Base-by-base conservation (phyloP, 2,329 filamentous ascomycete genomes). In the Aspergillus oerlinghausenensis region DNA sequence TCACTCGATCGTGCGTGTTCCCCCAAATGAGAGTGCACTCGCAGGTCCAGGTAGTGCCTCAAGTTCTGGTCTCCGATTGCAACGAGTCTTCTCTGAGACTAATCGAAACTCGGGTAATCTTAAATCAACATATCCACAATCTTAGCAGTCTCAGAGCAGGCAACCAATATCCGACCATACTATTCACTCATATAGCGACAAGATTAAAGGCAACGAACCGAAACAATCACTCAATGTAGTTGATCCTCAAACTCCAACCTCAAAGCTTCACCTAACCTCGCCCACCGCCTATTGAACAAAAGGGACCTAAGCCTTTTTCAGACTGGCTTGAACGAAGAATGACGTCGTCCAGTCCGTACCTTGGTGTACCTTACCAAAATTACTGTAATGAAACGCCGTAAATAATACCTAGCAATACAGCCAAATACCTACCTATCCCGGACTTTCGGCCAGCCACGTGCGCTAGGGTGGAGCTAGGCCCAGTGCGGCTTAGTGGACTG, bases 381-480 rank as follows among this genome's bases (percentile, higher is more conserved):
- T 43, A 21, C 43, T 11, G 10, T 50, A 29, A 6, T 4, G 2
- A 19, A 35, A 47, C 19, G 9, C 2, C 10, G 52, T 54, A 54
- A 38, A 23, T 21, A 54, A 32, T 47, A n/a, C 17, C 17, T 48
- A 3, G 10, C 21, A 50, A 35, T 55, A 51, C 49, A 11, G 23
- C 4, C 49, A 50, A 21, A 25, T 56, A 49, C 55, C 55, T 56
- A 49, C 55, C 55, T 38, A 50, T 53, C 40, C 43, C 25, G 40
- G 26, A 25, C 19, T 57, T 49, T 55, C 43, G 57, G 53, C 52
- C 50, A 60, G 62, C 63, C 62, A 65, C 63, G 63, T 65, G 62
- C 59, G 29, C 49, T 28, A 25, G 26, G 25, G 40, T 55, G 60
- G 55, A 55, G 47, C 45, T 55, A 55, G 50, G 3, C 28, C 56